A percentile compares a stretch with the other conserved stretches of the same genome.
Conservation (phyloP, 2,329 filamentous ascomycete species). For the Chrysoporthe deuterocubensis region DNA sequence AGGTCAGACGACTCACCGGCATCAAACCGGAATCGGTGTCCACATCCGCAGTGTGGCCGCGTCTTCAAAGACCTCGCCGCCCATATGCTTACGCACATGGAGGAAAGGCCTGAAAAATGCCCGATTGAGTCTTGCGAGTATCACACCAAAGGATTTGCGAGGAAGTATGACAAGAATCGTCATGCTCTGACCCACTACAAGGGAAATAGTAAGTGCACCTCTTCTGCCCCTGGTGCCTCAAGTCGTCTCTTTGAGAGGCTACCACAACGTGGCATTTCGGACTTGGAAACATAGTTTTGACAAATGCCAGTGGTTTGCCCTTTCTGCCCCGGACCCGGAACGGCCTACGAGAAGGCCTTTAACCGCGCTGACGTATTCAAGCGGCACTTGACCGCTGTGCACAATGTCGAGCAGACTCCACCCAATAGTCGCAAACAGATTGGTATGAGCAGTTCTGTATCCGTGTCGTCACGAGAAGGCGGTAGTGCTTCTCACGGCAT, state of each 20-base stretch:
- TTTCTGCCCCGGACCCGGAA: constrained; percentile 89
- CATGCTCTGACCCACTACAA: constrained; percentile 98
- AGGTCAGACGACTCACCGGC: constrained; percentile 38
- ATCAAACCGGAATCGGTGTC: constrained; percentile 54
- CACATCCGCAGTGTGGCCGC: constrained; percentile 61
- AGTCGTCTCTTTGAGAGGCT: neutral
- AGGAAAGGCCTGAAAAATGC: constrained; percentile 93
- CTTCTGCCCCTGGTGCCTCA: neutral
- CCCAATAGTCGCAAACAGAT: constrained; percentile 79
- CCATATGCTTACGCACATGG: constrained; percentile 95
- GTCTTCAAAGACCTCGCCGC: constrained; percentile 72
- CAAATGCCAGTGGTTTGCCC: constrained; percentile 75
- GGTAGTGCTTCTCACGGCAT: constrained; percentile 24
- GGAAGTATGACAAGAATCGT: constrained; percentile 97
- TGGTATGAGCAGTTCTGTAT: constrained; percentile 19
- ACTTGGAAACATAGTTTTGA: constrained; percentile 40
- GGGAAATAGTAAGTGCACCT: constrained; percentile 59
- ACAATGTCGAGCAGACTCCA: constrained; percentile 91
- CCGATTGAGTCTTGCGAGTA: constrained; percentile 94
- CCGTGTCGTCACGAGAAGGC: constrained; percentile 12
- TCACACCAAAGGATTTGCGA: constrained; percentile 88
- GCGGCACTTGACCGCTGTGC: constrained; percentile 88
- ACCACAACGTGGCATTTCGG: no score
- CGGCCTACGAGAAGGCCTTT: constrained; percentile 90
- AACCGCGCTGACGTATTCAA: constrained; percentile 98